phyloP scores from a whole-genome alignment of 768 basidiomycete genomes.

The Russula olivacea region DNA sequence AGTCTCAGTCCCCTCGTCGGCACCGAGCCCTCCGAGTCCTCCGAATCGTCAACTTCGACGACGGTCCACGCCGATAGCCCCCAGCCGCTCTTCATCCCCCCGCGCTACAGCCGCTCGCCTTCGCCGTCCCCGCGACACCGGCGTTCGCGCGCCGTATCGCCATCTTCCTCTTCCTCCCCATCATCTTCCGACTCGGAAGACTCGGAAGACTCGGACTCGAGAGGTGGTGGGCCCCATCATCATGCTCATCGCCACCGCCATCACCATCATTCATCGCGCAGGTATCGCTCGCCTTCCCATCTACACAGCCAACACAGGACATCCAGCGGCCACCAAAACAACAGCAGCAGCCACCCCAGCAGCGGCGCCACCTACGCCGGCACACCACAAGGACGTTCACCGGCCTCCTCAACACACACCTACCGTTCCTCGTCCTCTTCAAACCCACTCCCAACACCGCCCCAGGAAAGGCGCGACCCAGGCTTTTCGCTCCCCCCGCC shows the following conservation, averaged over 20 bases:
- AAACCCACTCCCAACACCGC: slow-evolving; percentile 18
- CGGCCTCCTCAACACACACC: slow-evolving; percentile 19
- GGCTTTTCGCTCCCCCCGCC: slow-evolving; percentile 25
- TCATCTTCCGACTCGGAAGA: slow-evolving; percentile 14
- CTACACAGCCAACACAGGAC: slow-evolving; percentile 11
- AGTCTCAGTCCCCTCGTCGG: slow-evolving; percentile 30
- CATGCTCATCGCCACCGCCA: not conserved
- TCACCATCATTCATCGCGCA: not conserved
- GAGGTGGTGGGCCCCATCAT: not conserved
- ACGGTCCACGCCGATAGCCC: slow-evolving; percentile 30
- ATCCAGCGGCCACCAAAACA: slow-evolving; percentile 1
- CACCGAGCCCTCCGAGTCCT: slow-evolving; percentile 16
- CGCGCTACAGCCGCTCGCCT: slow-evolving; percentile 38
- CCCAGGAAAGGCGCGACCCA: slow-evolving; percentile 22
- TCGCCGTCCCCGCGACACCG: slow-evolving; percentile 28
- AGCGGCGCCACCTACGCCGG: not conserved
- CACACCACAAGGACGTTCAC: slow-evolving; percentile 23
- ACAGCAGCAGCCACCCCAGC: slow-evolving; percentile 3
- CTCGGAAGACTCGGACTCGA: not conserved
- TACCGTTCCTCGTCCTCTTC: slow-evolving; percentile 19
- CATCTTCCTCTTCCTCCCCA: slow-evolving; percentile 27
- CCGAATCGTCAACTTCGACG: slow-evolving; percentile 21
- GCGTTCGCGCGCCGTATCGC: slow-evolving; percentile 50
- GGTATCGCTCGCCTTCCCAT: slow-evolving; percentile 10
- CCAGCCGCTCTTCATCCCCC: slow-evolving; percentile 30